Evolutionary conservation across 768 basidiomycete genomes (phyloP).

Genomic region (Leccinellum albellum): DNA sequence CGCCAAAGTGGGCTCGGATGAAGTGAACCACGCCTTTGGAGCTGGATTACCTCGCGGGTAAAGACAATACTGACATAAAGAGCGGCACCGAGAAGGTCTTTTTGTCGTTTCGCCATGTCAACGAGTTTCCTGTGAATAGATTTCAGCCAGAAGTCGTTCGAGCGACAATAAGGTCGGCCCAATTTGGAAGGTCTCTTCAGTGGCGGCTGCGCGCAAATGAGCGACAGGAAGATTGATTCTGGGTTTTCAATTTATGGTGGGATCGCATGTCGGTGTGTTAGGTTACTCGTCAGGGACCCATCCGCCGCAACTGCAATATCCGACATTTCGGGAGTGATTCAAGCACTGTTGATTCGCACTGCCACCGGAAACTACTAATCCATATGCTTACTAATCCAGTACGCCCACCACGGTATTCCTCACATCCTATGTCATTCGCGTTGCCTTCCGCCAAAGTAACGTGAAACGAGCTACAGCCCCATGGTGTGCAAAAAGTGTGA

Average conservation of each 20-base stretch:
- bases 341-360: background rate
- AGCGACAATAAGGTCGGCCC: slow-evolving; percentile 28
- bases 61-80: slow-evolving; percentile 27
- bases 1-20: slow-evolving; percentile 17
- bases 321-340: background rate
- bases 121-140: slow-evolving; percentile 26
- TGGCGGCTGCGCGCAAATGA: background rate
- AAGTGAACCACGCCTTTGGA: slow-evolving; percentile 20
- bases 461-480: slow-evolving; percentile 12
- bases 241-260: background rate
- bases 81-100: slow-evolving; percentile 27
- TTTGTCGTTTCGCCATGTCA: slow-evolving; percentile 36
- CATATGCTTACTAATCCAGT: slow-evolving; percentile 18
- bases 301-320: background rate
- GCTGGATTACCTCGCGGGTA: slow-evolving; percentile 20
- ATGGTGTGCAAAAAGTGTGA: slow-evolving; percentile 93
- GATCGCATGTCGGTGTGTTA: background rate
- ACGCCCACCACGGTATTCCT: too few species aligned
- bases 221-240: slow-evolving; percentile 2
- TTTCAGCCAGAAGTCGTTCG: slow-evolving; percentile 8
- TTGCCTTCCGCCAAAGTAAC: background rate
- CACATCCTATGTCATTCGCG: slow-evolving; percentile 3
- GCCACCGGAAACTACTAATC: background rate
- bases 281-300: background rate
- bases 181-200: slow-evolving; percentile 16